phyloP scores from a whole-genome alignment of 352 stramenopile genomes.

The Phytophthora cactorum region DNA sequence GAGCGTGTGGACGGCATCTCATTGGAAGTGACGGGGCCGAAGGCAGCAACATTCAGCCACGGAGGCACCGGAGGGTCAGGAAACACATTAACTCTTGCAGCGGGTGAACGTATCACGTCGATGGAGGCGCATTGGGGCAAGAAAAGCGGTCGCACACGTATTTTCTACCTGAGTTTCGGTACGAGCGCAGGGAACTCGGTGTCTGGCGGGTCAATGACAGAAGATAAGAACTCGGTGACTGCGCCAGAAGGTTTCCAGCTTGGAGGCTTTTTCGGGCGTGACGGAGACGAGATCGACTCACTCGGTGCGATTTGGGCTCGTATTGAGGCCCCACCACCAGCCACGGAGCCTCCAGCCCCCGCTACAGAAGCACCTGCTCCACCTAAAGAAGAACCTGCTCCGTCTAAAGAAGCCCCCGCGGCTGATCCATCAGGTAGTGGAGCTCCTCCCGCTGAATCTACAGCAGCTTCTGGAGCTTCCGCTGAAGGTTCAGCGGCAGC shows the following conservation, averaged over 20 bases:
- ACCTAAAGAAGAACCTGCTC: neutral
- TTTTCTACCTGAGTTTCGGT: constrained; percentile 27
- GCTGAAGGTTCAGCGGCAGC: neutral
- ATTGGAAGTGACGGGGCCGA: constrained; percentile 14
- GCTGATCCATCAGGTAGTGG: neutral
- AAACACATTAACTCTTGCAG: constrained; percentile 8
- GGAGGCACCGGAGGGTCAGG: constrained; percentile 10
- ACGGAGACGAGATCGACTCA: constrained; percentile 23
- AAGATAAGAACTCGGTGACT: constrained; percentile 31
- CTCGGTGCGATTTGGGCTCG: constrained; percentile 33
- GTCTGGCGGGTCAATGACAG: constrained; percentile 13
- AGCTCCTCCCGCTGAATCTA: neutral
- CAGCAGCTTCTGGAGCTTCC: neutral
- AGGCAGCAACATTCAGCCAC: constrained; percentile 12
- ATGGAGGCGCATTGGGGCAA: constrained; percentile 26
- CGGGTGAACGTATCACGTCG: constrained; percentile 14
- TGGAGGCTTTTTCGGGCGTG: constrained; percentile 29
- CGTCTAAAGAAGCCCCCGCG: neutral
- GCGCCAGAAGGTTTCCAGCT: constrained; percentile 36
- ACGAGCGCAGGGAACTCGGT: constrained; percentile 29
- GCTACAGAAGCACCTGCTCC: neutral
- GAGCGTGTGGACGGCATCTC: constrained; percentile 19
- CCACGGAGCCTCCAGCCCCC: neutral
- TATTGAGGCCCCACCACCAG: constrained; percentile 11
- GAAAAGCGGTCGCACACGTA: constrained; percentile 7